Evolutionary conservation across 805 yeast species (phyloP).

Genomic region (Kluyveromyces siamensis): DNA sequence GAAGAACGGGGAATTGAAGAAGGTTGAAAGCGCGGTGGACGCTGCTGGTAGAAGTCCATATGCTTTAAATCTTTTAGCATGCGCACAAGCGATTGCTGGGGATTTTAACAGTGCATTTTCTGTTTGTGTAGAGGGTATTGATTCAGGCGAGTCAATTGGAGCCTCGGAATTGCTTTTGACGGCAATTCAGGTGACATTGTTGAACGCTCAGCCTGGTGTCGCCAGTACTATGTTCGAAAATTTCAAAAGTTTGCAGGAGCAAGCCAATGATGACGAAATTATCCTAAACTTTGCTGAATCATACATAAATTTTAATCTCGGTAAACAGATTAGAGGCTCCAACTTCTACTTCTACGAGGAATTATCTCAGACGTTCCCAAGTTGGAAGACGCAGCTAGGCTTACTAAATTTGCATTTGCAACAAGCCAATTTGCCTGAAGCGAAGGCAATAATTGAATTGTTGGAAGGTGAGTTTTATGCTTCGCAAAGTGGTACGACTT

Average conservation of each 20-base stretch:
- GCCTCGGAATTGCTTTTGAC: conserved; percentile 34
- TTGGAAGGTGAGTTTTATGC: conserved; percentile 37
- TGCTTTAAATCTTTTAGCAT: conserved; percentile 19
- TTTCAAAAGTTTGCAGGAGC: conserved; percentile 36
- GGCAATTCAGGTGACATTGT: conserved; percentile 33
- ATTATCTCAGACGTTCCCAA: conserved; percentile 44
- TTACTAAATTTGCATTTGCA: conserved; percentile 71
- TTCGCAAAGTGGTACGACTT: conserved; percentile 17
- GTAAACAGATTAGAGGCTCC: conserved; percentile 31
- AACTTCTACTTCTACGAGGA: conserved; percentile 72
- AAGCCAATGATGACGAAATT: conserved; percentile 54
- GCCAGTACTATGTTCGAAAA: conserved; percentile 41
- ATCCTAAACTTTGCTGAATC: conserved; percentile 74
- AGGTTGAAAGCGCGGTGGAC: conserved; percentile 10
- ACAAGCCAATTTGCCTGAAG: conserved; percentile 74
- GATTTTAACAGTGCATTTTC: conserved; percentile 29
- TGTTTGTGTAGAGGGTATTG: conserved; percentile 32
- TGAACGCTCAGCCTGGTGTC: conserved; percentile 33
- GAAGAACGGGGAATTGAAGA: conserved; percentile 9
- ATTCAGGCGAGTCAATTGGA: conserved; percentile 33
- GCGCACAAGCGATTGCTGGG: conserved; percentile 22
- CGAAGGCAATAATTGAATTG: conserved; percentile 50
- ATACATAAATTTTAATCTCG: conserved; percentile 43
- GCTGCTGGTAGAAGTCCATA: conserved; percentile 13
- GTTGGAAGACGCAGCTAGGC: conserved; percentile 46